Percentiles rank a stretch among this genome's conserved stretches.
phyloP scores from a whole-genome alignment of 2,329 filamentous ascomycete genomes.

The Colletotrichum euphorbiae region DNA sequence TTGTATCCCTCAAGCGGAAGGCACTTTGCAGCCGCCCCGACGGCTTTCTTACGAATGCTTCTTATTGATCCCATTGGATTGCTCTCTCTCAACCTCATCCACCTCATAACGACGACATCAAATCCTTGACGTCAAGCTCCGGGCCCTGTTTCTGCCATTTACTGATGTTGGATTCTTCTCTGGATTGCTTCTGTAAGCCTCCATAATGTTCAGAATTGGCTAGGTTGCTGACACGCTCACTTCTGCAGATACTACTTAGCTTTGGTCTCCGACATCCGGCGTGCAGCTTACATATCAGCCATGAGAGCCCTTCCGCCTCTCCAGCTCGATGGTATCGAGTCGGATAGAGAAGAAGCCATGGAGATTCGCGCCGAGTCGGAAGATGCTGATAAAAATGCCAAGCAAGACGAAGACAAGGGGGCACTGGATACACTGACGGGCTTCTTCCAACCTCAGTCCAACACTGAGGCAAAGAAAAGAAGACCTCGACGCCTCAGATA shows the following conservation, averaged over 20 bases:
- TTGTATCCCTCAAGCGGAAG: too few species aligned
- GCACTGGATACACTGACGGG: neutral
- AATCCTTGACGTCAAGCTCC: too few species aligned
- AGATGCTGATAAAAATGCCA: neutral
- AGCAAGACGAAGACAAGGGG: neutral
- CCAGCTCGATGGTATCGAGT: constrained; percentile 35
- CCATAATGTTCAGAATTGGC: neutral
- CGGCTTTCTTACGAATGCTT: too few species aligned
- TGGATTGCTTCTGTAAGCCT: neutral
- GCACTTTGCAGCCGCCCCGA: too few species aligned
- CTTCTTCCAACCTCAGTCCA: neutral
- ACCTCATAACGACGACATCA: too few species aligned
- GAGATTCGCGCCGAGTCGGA: neutral
- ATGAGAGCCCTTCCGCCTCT: constrained; percentile 33
- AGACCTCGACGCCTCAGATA: constrained; percentile 42
- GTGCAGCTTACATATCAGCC: neutral
- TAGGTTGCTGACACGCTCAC: neutral
- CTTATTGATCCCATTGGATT: too few species aligned
- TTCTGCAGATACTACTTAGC: neutral
- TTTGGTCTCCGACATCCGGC: neutral
- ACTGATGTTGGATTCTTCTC: too few species aligned
- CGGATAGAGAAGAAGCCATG: constrained; percentile 11
- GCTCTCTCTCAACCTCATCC: too few species aligned
- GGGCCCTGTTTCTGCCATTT: too few species aligned
- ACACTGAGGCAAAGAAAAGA: constrained; percentile 5